phyloP scores from a whole-genome alignment of 768 basidiomycete genomes.

The Tricholoma sp. region DNA sequence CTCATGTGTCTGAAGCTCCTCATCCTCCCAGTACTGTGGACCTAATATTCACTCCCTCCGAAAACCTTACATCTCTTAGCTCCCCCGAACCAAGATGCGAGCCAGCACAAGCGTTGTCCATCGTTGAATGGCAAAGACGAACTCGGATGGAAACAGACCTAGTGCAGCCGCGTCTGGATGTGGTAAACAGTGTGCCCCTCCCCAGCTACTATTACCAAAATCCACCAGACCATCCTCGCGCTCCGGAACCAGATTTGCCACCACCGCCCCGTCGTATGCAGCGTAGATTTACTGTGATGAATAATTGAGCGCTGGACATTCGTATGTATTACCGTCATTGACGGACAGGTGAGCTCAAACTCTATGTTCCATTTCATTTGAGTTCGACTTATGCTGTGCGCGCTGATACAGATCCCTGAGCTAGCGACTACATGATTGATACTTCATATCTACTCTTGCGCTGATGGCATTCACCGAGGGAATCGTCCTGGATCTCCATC shows the following conservation, averaged over 20 bases:
- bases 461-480: not conserved
- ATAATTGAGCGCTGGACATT: conserved; percentile 15
- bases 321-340: not conserved
- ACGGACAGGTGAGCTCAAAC: not conserved
- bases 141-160: conserved; percentile 21
- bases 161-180: conserved; percentile 18
- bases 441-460: no score
- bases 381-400: not conserved
- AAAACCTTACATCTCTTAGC: not conserved
- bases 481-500: no score
- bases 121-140: conserved; percentile 24
- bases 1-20: not conserved
- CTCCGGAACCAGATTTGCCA: conserved; percentile 14
- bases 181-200: conserved; percentile 22
- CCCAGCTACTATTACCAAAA: conserved; percentile 29
- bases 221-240: conserved; percentile 16
- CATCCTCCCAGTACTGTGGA: not conserved
- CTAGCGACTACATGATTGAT: not conserved
- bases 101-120: conserved; percentile 16
- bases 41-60: conserved; percentile 1
- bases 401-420: not conserved
- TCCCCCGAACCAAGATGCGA: conserved; percentile 8
- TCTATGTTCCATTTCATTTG: not conserved
- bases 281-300: conserved; percentile 27
- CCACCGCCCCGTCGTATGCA: conserved; percentile 15